These are phyloP conservation scores for Pistacia integerrima DNA, from an alignment of 345 rosid species.

Conservation along the genomic window DNA sequence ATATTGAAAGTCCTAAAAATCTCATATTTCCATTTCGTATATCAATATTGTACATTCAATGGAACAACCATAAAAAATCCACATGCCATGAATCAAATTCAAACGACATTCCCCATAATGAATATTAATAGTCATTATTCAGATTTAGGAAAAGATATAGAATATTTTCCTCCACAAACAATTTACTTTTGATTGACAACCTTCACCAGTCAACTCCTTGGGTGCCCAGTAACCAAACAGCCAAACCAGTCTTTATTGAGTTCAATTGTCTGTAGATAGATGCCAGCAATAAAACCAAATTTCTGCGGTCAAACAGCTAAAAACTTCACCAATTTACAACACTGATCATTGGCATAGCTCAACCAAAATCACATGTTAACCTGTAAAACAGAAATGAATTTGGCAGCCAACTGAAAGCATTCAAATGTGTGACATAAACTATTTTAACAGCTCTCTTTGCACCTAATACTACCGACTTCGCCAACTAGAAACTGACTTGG, in stretches of 20 bases:
- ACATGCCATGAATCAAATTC: not conserved
- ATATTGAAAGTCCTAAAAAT: not conserved
- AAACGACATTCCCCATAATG: not conserved
- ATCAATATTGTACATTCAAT: not conserved
- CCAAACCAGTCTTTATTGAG: not conserved
- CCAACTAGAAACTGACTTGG: constrained; percentile 83
- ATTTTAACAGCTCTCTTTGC: not conserved
- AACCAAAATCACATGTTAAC: not conserved
- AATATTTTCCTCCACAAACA: not conserved
- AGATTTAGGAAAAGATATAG: not conserved
- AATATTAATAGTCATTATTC: not conserved
- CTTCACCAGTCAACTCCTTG: not conserved
- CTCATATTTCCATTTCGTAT: not conserved
- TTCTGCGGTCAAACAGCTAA: not conserved
- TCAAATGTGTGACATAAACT: not conserved
- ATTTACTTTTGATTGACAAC: not conserved
- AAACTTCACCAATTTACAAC: not conserved
- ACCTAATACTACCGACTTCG: constrained; percentile 44
- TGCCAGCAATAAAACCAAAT: not conserved
- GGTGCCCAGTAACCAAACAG: not conserved
- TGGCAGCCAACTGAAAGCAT: not conserved
- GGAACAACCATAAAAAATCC: not conserved
- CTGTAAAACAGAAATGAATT: not conserved
- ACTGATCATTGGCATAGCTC: not conserved
- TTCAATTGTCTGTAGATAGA: not conserved